A percentile compares a stretch with the other conserved stretches of the same genome.
Conservation (phyloP, 2,329 filamentous ascomycete genomes). For the Sclerotinia trifoliorum region DNA sequence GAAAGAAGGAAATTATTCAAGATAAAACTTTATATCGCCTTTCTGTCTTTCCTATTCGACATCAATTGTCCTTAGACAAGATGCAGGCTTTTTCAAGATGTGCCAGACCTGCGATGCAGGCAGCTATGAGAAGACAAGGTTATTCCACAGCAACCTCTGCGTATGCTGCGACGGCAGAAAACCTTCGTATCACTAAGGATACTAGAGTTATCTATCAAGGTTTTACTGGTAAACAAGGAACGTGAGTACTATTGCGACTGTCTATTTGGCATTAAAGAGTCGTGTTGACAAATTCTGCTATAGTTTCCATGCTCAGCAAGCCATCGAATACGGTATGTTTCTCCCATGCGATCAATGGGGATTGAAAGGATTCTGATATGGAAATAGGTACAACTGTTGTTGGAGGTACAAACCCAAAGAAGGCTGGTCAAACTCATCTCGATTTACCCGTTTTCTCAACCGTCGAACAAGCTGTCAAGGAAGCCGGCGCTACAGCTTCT, state of each 20-base stretch:
- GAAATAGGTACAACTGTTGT: slow-evolving; percentile 86
- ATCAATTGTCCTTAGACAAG: slow-evolving; percentile 44
- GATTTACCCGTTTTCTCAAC: slow-evolving; percentile 90
- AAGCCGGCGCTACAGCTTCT: slow-evolving; percentile 86
- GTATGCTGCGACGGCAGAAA: slow-evolving; percentile 72
- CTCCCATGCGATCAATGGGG: slow-evolving; percentile 11
- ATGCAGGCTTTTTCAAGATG: slow-evolving; percentile 88
- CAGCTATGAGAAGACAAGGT: slow-evolving; percentile 66
- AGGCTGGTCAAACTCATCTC: slow-evolving; percentile 87
- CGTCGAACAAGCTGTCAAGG: slow-evolving; percentile 83
- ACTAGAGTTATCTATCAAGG: slow-evolving; percentile 97
- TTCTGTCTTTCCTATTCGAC: slow-evolving; percentile 29
- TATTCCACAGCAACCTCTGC: slow-evolving; percentile 72
- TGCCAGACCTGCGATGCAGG: slow-evolving; percentile 64
- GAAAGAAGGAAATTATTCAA: slow-evolving; percentile 20
- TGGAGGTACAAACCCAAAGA: slow-evolving; percentile 98
- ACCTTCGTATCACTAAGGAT: slow-evolving; percentile 88
- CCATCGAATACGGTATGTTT: slow-evolving; percentile 89
- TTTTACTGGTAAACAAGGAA: slow-evolving; percentile 96
- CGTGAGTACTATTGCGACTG: slow-evolving; percentile 56
- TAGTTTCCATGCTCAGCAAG: slow-evolving; percentile 96
- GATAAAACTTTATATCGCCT: slow-evolving; percentile 25
- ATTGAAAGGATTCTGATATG: slow-evolving; percentile 36
- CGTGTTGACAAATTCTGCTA: slow-evolving; percentile 39
- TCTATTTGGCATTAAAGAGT: slow-evolving; percentile 12